These are phyloP conservation scores for Leucocoprinus sp. DNA, from an alignment of 768 basidiomycete genomes.

Conservation along the genomic window DNA sequence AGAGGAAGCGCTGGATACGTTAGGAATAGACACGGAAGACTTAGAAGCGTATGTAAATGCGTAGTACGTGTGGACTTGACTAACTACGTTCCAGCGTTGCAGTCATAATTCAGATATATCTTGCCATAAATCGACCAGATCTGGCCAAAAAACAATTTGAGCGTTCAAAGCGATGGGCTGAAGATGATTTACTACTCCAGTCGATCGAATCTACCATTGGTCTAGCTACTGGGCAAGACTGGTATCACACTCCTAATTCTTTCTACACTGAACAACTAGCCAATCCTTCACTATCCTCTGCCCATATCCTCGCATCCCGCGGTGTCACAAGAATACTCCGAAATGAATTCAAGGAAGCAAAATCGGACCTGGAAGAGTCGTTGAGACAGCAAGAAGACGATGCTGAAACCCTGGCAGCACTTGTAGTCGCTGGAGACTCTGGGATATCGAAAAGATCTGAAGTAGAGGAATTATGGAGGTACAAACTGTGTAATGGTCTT, in stretches of 20 bases:
- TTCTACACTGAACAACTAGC: constrained; percentile 83
- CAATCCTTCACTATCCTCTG: constrained; percentile 69
- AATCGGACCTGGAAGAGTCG: constrained; percentile 74
- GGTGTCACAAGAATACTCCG: constrained; percentile 73
- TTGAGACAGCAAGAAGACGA: constrained; percentile 49
- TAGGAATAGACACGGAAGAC: constrained; percentile 67
- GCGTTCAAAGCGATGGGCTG: constrained; percentile 75
- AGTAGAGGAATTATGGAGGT: constrained; percentile 65
- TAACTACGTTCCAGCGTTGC: constrained; percentile 48
- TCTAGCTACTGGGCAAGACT: constrained; percentile 66
- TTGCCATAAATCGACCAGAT: constrained; percentile 84
- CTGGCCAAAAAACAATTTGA: constrained; percentile 83
- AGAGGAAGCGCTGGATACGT: constrained; percentile 88
- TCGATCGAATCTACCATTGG: constrained; percentile 81
- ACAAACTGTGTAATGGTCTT: constrained; percentile 1
- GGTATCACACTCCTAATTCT: constrained; percentile 42
- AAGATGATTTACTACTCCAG: constrained; percentile 85
- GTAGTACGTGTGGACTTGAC: not conserved
- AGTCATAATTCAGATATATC: constrained; percentile 76
- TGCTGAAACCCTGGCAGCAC: constrained; percentile 61
- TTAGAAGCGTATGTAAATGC: constrained; percentile 71
- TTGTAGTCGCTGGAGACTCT: constrained; percentile 55
- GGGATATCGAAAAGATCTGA: constrained; percentile 50
- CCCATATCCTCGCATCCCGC: constrained; percentile 69
- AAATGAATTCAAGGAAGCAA: constrained; percentile 67